Percentiles rank a stretch among this genome's conserved stretches.
Conservation (phyloP, 768 basidiomycete genomes). For the Trametes gibbosa region DNA sequence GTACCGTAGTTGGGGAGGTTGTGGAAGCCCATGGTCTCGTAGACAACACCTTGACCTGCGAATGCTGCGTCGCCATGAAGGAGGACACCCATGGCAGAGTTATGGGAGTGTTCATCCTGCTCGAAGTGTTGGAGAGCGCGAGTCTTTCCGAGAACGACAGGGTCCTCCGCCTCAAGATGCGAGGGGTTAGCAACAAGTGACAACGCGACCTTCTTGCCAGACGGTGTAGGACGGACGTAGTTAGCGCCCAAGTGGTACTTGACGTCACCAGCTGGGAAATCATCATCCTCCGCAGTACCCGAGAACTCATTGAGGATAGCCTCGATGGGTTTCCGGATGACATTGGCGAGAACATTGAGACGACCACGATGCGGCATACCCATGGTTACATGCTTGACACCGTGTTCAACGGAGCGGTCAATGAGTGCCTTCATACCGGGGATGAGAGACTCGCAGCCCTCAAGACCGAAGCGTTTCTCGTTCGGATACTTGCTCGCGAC, state of each 20-base stretch:
- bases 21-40: conserved; percentile 99
- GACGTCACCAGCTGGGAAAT: conserved; percentile 92
- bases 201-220: conserved; percentile 95
- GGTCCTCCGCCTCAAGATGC: conserved; percentile 95
- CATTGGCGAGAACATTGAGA: conserved; percentile 96
- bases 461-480: conserved; percentile 98
- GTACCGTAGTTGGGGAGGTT: conserved; percentile 94
- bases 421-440: conserved; percentile 99
- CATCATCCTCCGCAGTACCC: conserved; percentile 62
- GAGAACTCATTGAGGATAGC: conserved; percentile 97
- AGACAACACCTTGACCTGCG: conserved; percentile 96
- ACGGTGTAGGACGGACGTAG: conserved; percentile 96
- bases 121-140: conserved; percentile 95
- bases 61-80: conserved; percentile 99
- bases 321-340: conserved; percentile 97
- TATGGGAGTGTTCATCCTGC: conserved; percentile 74
- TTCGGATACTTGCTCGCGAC: conserved; percentile 98
- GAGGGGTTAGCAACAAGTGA: conserved; percentile 99
- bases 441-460: conserved; percentile 95
- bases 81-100: conserved; percentile 90
- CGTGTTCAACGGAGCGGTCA: conserved; percentile 95
- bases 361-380: conserved; percentile 99
- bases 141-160: conserved; percentile 99
- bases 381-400: conserved; percentile 93
- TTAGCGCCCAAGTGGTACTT: conserved; percentile 99